Base-by-base conservation (phyloP, 2,329 filamentous ascomycete species). In the Knoxdaviesia capensis region DNA sequence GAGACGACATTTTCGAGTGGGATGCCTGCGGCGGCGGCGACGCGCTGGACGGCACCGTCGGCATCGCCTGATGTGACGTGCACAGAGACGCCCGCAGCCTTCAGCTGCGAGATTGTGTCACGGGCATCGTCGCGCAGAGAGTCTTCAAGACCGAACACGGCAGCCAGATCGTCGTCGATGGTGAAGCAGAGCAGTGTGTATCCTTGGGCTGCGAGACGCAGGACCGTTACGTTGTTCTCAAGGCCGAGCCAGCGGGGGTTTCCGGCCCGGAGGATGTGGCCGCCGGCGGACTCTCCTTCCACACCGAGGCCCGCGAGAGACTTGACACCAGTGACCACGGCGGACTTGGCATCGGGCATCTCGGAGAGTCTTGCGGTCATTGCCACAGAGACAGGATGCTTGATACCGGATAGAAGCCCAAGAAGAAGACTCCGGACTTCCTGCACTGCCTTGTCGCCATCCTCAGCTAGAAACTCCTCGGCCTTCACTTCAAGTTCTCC, bases 1-100 rank as follows among this genome's bases (percentile, higher is more conserved):
- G 68, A 59, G 4, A 56, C 56, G 5, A 64, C 54, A 10, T 63
- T 59, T 3, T 47, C 43, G 0, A 39, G 34, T 3, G 58, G 48
- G 20, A 73, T 66, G 8, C 48, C 49, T 4, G 73, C 52, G n/a
- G 53, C 48, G 0, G 44, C 32, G 2, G 66, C 64, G 0, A 66
- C 48, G 2, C 49, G 44, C 2, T 53, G 52, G 1, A 74, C 70
- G 9, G 66, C 60, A n/a, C 55, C 56, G n/a, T 63, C 55, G 34
- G 71, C 65, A 39, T 74, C 70, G 5, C 69, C 70, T 3, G 64
- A 69, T 35, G 73, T 50, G 5, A 74, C 47, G 41, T 68, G 65
- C 1, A 72, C 59, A 0, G 52, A 42, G 10, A 73, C 57, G 1
- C 57, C 57, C 6, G 56, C 54, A 2, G 47, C 45, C 4, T 57